Evolutionary conservation across 2,329 filamentous ascomycete species (phyloP).

Genomic region (Zasmidium angulare): DNA sequence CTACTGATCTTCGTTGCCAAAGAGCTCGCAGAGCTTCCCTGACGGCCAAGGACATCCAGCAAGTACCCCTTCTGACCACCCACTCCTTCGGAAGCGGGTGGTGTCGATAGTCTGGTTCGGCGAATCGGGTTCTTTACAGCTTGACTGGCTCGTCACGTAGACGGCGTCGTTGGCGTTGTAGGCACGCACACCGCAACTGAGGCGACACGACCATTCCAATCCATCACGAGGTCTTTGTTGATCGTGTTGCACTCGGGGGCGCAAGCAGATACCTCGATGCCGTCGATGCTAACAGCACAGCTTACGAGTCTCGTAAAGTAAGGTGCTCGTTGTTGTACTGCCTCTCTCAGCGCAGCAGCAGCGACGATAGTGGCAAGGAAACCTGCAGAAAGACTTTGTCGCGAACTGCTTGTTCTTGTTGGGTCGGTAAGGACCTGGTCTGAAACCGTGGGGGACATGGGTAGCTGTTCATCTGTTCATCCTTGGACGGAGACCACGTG

Average conservation of each 20-base stretch:
- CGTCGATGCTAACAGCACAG: no score
- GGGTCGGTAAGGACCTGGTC: not conserved
- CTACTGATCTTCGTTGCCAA: no score
- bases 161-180: not conserved
- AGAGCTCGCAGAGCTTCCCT: not conserved
- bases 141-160: not conserved
- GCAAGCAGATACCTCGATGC: no score
- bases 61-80: not conserved
- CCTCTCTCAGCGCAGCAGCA: not conserved
- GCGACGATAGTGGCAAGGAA: not conserved
- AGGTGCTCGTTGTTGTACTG: not conserved
- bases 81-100: not conserved
- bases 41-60: not conserved
- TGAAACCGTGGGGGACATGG: not conserved
- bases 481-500: not conserved
- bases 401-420: not conserved
- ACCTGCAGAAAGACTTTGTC: not conserved
- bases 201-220: not conserved
- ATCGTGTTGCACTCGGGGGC: not conserved
- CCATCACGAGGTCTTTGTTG: not conserved
- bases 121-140: conserved; percentile 1
- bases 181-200: not conserved
- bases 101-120: not conserved
- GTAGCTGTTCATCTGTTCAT: not conserved
- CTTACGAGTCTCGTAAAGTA: no score